These are phyloP conservation scores for Scedosporium aurantiacum DNA, from an alignment of 2,329 filamentous ascomycete species.

Conservation along the genomic window DNA sequence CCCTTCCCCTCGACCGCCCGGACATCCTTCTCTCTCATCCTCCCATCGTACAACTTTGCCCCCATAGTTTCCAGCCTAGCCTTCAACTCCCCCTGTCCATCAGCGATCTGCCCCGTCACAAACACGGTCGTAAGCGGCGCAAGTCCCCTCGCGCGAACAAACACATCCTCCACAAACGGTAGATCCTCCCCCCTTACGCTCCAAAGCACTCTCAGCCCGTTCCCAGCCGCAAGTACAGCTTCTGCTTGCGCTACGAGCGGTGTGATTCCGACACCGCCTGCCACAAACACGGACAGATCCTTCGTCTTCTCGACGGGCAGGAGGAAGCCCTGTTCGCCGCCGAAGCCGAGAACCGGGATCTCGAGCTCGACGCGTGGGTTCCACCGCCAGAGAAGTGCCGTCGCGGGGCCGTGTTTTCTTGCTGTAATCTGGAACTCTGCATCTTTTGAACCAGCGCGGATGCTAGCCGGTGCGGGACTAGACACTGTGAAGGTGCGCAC, in stretches of 20 bases:
- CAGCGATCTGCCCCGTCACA: constrained; percentile 40
- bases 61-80: constrained; percentile 24
- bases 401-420: constrained; percentile 58
- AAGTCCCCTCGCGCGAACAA: constrained; percentile 42
- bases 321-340: constrained; percentile 42
- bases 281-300: constrained; percentile 47
- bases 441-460: constrained; percentile 10
- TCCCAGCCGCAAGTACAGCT: constrained; percentile 26
- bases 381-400: constrained; percentile 50
- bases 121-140: constrained; percentile 47
- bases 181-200: constrained; percentile 51
- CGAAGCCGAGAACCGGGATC: constrained; percentile 61
- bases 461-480: constrained; percentile 35
- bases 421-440: constrained; percentile 61
- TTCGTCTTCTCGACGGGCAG: neutral
- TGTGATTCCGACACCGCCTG: constrained; percentile 74
- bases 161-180: constrained; percentile 46
- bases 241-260: constrained; percentile 62
- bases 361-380: constrained; percentile 43
- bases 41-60: constrained; percentile 21
- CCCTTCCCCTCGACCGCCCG: constrained; percentile 23
- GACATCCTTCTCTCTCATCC: constrained; percentile 32
- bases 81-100: constrained; percentile 20
- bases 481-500: constrained; percentile 76
- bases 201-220: constrained; percentile 54